Conservation (phyloP, 345 rosid genomes). For the Syzygium jambos region DNA sequence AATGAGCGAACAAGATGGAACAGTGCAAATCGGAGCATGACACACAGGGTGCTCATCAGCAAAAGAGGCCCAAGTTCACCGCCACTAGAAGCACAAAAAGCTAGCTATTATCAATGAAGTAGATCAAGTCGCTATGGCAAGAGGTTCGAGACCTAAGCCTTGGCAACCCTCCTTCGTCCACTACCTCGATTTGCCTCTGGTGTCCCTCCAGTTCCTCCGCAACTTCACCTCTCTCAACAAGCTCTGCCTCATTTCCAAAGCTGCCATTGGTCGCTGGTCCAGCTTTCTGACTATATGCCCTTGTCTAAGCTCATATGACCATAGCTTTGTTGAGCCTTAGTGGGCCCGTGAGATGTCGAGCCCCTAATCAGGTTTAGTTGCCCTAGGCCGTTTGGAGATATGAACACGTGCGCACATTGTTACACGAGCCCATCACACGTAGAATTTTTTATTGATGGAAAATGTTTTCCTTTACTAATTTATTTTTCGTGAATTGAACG, state of each 20-base stretch:
- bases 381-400: background rate
- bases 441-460: no score
- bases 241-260: slow-evolving; percentile 67
- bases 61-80: no score
- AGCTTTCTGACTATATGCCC: background rate
- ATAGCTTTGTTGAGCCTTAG: no score
- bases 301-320: background rate
- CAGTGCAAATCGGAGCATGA: no score
- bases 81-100: background rate
- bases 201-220: slow-evolving; percentile 56
- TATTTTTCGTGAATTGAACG: no score
- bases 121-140: slow-evolving; percentile 43
- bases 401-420: background rate
- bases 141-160: slow-evolving; percentile 64
- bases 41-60: no score
- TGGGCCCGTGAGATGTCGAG: no score
- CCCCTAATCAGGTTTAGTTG: background rate
- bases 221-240: slow-evolving; percentile 62
- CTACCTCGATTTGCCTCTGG: slow-evolving; percentile 38
- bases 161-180: slow-evolving; percentile 28
- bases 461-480: no score
- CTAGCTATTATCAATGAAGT: slow-evolving; percentile 1
- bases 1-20: no score
- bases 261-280: slow-evolving; percentile 46
- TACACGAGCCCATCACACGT: background rate